Evolutionary conservation across 2,329 filamentous ascomycete species (phyloP).

Genomic region (Teratosphaeria pseudoeucalypti): DNA sequence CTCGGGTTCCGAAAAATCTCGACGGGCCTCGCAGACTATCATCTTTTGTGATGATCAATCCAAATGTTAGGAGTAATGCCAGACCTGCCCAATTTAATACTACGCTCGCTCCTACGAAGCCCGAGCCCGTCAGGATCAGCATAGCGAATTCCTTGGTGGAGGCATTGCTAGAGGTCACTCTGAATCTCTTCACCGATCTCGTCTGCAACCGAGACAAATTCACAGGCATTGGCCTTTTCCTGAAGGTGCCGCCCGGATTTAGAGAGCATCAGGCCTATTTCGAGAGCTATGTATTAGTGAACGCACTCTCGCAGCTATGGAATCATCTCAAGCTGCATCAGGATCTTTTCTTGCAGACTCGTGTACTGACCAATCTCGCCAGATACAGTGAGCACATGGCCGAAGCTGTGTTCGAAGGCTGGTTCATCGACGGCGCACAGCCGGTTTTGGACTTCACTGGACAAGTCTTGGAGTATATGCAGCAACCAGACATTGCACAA

Average conservation of each 20-base stretch:
- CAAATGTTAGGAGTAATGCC: conserved; percentile 40
- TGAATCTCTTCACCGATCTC: conserved; percentile 76
- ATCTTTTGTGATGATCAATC: conserved; percentile 80
- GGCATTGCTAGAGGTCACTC: conserved; percentile 63
- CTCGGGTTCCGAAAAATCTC: conserved; percentile 33
- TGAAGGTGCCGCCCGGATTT: conserved; percentile 84
- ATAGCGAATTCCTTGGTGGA: conserved; percentile 64
- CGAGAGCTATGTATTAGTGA: conserved; percentile 75
- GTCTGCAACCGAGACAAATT: conserved; percentile 83
- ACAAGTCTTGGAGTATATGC: conserved; percentile 75
- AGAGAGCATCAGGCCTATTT: conserved; percentile 93
- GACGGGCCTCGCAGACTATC: conserved; percentile 67
- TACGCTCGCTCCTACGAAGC: conserved; percentile 47
- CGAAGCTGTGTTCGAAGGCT: conserved; percentile 89
- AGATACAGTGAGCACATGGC: conserved; percentile 71
- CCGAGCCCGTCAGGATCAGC: conserved; percentile 37
- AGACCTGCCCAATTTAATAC: conserved; percentile 55
- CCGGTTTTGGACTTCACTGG: conserved; percentile 77
- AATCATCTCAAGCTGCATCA: conserved; percentile 62
- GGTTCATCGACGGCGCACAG: conserved; percentile 85
- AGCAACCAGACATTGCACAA: conserved; percentile 67
- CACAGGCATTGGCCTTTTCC: conserved; percentile 70
- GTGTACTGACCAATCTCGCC: conserved; percentile 75
- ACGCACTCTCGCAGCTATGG: conserved; percentile 60
- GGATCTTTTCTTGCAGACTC: conserved; percentile 65